These are phyloP conservation scores for Ophiostoma perfectum DNA, from an alignment of 2,329 filamentous ascomycete species.

Conservation along the genomic window DNA sequence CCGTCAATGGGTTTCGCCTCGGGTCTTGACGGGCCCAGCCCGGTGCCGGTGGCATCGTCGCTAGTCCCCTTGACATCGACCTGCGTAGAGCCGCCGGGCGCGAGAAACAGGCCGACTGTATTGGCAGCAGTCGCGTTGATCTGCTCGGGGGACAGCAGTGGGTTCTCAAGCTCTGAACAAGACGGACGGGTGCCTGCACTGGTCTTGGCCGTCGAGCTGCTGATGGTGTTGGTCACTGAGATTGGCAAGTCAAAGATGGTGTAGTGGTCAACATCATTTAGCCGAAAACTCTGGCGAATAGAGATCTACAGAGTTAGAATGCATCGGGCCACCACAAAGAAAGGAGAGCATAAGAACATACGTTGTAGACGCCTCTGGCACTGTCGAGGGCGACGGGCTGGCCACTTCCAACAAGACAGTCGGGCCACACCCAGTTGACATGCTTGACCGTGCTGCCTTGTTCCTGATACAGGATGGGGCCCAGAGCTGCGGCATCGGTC, in stretches of 20 bases:
- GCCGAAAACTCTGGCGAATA: conserved; percentile 63
- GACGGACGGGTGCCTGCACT: conserved; percentile 32
- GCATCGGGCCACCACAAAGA: too few species aligned
- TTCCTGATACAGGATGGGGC: conserved; percentile 60
- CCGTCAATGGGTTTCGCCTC: conserved; percentile 30
- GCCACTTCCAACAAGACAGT: conserved; percentile 60
- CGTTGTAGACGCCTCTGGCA: conserved; percentile 57
- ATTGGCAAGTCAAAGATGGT: conserved; percentile 68
- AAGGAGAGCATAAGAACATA: too few species aligned
- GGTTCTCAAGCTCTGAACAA: conserved; percentile 50
- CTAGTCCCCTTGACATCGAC: conserved; percentile 35
- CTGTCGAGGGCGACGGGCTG: conserved; percentile 40
- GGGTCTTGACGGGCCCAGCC: conserved; percentile 26
- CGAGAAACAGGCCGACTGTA: conserved; percentile 47
- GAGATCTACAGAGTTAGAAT: conserved; percentile 42
- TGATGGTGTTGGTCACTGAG: conserved; percentile 60
- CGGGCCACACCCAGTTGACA: conserved; percentile 66
- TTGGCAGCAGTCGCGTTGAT: conserved; percentile 39
- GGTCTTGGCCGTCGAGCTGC: conserved; percentile 36
- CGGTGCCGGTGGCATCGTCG: conserved; percentile 22
- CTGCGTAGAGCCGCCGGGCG: conserved; percentile 45
- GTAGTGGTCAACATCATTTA: conserved; percentile 60
- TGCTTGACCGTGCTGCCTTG: conserved; percentile 66
- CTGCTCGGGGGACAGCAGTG: conserved; percentile 42
- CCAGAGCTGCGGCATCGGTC: conserved; percentile 53